Evolutionary conservation across 176 grass and related monocot genomes (phyloP).

Genomic region (Hordeum marinum): DNA sequence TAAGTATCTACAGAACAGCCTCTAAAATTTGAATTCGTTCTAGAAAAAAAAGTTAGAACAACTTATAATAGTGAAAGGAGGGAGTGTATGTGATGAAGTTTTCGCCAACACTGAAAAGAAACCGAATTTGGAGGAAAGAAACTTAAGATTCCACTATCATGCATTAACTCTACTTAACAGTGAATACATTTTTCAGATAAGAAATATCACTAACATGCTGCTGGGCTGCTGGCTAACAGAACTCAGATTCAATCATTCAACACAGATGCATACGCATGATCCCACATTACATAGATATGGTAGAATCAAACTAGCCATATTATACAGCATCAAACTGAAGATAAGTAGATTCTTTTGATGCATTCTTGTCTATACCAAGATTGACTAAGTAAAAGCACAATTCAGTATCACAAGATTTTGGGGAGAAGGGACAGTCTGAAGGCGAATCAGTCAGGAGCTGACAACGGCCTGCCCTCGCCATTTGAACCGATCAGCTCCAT

Average conservation of each 20-base stretch:
- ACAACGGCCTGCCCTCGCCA: constrained; percentile 57
- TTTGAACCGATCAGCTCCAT: constrained; percentile 38
- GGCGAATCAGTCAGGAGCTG: constrained; percentile 65
- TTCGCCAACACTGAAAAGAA: not conserved
- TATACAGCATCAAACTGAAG: not conserved
- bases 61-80: no score
- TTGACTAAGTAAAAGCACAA: not conserved
- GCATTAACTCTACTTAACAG: not conserved
- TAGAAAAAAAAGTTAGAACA: no score
- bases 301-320: not conserved
- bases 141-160: not conserved
- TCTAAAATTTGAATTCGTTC: no score
- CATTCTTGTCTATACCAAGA: not conserved
- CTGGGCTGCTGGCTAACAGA: not conserved
- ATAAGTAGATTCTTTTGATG: not conserved
- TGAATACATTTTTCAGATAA: not conserved
- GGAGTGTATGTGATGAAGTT: not conserved
- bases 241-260: not conserved
- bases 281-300: not conserved
- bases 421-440: constrained; percentile 67
- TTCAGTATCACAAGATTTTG: constrained; percentile 20
- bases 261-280: not conserved
- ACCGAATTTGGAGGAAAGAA: not conserved
- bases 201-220: not conserved
- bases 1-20: no score